Percentiles rank a stretch among this genome's conserved stretches.
These are phyloP conservation scores for Cylindrodendrum hubeiense DNA, from an alignment of 2,329 filamentous ascomycete species.

Conservation along the genomic window DNA sequence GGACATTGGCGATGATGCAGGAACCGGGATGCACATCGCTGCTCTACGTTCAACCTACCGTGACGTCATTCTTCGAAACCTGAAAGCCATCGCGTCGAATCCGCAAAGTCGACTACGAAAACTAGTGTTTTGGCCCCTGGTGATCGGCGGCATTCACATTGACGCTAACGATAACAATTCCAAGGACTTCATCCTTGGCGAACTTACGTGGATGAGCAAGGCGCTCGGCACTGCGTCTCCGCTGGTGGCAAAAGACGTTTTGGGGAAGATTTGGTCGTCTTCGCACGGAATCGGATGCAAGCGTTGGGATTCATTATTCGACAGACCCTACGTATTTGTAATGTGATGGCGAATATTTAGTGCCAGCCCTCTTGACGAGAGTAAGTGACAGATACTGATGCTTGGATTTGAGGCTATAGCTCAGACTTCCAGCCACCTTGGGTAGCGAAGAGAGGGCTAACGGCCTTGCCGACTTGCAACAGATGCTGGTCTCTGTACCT, in stretches of 20 bases:
- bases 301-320: not conserved
- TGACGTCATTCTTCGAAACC: not conserved
- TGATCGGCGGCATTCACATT: conserved; percentile 41
- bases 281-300: not conserved
- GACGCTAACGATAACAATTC: conserved; percentile 20
- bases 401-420: not conserved
- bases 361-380: not conserved
- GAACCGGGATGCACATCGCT: not conserved
- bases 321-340: conserved; percentile 8
- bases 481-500: conserved; percentile 34
- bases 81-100: conserved; percentile 17
- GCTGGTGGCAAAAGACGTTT: conserved; percentile 31
- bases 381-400: not conserved
- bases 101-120: conserved; percentile 27
- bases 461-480: conserved; percentile 11
- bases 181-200: conserved; percentile 28
- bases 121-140: conserved; percentile 42
- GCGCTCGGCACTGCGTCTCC: conserved; percentile 35
- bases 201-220: conserved; percentile 32
- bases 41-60: not conserved
- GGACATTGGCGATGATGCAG: not conserved
- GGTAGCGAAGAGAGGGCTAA: conserved; percentile 4
- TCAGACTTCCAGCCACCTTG: not conserved
- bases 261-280: conserved; percentile 33
- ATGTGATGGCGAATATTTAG: not conserved